phyloP scores from a whole-genome alignment of 139 green algal genomes.

The Mesotaenium endlicherianum region DNA sequence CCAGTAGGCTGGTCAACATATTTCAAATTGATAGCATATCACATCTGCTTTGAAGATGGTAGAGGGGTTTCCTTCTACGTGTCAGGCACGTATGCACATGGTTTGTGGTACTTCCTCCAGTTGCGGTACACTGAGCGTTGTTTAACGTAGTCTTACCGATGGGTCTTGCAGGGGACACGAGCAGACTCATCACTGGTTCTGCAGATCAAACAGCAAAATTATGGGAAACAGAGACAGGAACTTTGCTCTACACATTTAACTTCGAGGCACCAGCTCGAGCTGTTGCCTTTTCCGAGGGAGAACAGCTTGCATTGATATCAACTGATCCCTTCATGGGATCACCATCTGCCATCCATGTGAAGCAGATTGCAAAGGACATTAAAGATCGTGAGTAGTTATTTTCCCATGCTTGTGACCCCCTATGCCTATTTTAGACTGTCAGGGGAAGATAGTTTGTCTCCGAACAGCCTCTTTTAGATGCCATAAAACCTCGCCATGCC shows the following conservation, averaged over 20 bases:
- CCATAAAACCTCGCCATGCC: no score
- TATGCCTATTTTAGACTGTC: neutral
- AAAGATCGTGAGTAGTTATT: constrained; percentile 18
- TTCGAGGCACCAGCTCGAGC: constrained; percentile 79
- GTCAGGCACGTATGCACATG: no score
- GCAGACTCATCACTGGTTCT: constrained; percentile 78
- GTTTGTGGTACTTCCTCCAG: no score
- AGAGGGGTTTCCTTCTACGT: no score
- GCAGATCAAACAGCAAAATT: constrained; percentile 85
- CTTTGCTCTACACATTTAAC: constrained; percentile 77
- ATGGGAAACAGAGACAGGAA: constrained; percentile 82
- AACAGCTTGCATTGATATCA: constrained; percentile 77
- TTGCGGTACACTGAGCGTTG: no score
- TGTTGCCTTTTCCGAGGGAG: constrained; percentile 72
- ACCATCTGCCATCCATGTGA: constrained; percentile 58
- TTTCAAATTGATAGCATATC: no score
- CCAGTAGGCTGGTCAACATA: neutral
- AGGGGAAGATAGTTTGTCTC: no score
- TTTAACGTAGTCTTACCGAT: no score
- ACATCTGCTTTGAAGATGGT: no score
- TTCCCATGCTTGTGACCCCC: neutral
- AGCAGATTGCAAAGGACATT: constrained; percentile 13
- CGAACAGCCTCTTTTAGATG: no score
- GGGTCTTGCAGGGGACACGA: constrained; percentile 61
- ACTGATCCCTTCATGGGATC: constrained; percentile 88